Conservation (phyloP, 2,329 filamentous ascomycete species). For the Stemphylium beticola region DNA sequence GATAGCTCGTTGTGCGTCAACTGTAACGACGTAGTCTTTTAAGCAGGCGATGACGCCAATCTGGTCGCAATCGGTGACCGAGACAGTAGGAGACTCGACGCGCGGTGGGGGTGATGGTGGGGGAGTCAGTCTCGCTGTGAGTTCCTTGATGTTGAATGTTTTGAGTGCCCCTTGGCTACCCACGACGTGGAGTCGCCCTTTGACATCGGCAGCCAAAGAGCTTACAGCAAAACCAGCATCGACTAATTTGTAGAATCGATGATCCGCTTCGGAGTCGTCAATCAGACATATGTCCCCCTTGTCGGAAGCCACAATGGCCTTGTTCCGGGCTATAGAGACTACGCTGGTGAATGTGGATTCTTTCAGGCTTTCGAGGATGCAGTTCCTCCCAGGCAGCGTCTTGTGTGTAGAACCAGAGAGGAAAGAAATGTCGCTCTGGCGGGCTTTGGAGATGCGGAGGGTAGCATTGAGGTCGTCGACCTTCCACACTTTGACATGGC, state of each 20-base stretch:
- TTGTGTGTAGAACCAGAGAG: conserved; percentile 56
- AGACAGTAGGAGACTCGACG: conserved; percentile 41
- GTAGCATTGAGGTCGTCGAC: conserved; percentile 69
- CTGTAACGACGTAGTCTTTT: conserved; percentile 53
- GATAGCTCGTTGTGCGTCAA: conserved; percentile 78
- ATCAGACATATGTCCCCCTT: conserved; percentile 87
- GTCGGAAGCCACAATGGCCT: conserved; percentile 84
- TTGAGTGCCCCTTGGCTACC: conserved; percentile 67
- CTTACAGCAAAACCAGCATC: conserved; percentile 71
- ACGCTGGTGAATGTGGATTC: conserved; percentile 86
- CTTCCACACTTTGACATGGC: conserved; percentile 93
- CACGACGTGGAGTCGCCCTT: conserved; percentile 69
- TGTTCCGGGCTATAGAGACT: conserved; percentile 71
- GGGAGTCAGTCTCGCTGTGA: conserved; percentile 38
- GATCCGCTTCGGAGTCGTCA: conserved; percentile 75
- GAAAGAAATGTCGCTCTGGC: conserved; percentile 52
- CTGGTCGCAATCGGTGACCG: conserved; percentile 36
- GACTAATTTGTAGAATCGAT: conserved; percentile 71
- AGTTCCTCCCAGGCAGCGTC: conserved; percentile 84
- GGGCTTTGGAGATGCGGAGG: conserved; percentile 51
- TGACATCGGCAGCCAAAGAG: conserved; percentile 67
- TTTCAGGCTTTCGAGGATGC: conserved; percentile 78
- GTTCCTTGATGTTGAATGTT: conserved; percentile 51
- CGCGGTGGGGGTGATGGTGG: conserved; percentile 45
- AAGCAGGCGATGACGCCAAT: conserved; percentile 49